These are phyloP conservation scores for Vigna radiata DNA, from an alignment of 306 rosid species.

Conservation along the genomic window DNA sequence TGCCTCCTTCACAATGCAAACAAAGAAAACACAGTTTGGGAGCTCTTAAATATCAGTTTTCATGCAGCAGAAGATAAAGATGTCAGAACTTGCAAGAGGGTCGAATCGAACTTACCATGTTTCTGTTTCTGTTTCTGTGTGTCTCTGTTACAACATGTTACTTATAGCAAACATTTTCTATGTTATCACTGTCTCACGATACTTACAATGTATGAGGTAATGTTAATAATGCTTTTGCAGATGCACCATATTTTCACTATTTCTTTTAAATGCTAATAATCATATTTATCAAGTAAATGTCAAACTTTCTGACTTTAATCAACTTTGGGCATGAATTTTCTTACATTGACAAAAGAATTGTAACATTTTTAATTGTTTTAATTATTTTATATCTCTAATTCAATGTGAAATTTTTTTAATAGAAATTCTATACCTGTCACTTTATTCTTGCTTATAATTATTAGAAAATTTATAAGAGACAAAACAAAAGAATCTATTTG, in stretches of 20 bases:
- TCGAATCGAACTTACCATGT: neutral
- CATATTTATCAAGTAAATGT: too few relatives aligned
- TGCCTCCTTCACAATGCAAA: neutral
- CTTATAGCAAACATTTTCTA: conserved; percentile 1
- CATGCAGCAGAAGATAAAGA: neutral
- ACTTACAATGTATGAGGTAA: neutral
- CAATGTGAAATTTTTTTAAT: too few relatives aligned
- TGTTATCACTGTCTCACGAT: neutral
- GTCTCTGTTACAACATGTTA: conserved; percentile 5
- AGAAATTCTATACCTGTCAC: too few relatives aligned
- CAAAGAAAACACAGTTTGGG: neutral
- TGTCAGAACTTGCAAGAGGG: neutral
- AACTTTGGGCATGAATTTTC: too few relatives aligned
- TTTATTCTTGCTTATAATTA: too few relatives aligned
- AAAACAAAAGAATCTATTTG: too few relatives aligned
- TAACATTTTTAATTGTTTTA: too few relatives aligned
- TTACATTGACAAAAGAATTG: too few relatives aligned
- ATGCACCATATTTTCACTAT: too few relatives aligned
- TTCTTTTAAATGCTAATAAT: neutral
- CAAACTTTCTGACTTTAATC: too few relatives aligned
- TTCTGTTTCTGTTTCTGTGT: neutral
- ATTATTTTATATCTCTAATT: too few relatives aligned
- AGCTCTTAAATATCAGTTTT: neutral
- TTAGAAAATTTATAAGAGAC: too few relatives aligned
- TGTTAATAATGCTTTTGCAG: neutral